Conservation (phyloP, 306 rosid species). For the Vigna trinervia region DNA sequence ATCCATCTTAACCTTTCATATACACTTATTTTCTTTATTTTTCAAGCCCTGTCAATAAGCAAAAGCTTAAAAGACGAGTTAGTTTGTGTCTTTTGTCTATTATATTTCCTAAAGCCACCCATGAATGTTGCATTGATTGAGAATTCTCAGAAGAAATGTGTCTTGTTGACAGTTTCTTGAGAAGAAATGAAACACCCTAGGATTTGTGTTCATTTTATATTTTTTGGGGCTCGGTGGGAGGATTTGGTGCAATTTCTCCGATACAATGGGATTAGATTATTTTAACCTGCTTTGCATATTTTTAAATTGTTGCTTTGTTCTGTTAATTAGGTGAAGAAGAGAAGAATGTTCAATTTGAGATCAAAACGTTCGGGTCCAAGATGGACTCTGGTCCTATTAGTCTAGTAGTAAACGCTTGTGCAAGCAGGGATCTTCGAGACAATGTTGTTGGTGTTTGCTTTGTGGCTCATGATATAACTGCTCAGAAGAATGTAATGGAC, state of each 20-base stretch:
- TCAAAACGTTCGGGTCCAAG: conserved; percentile 73
- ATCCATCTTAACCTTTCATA: background rate
- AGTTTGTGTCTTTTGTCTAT: background rate
- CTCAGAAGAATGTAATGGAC: conserved; percentile 93
- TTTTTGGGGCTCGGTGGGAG: conserved; percentile 21
- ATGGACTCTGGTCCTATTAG: conserved; percentile 76
- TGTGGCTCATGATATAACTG: conserved; percentile 97
- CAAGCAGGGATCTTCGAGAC: conserved; percentile 81
- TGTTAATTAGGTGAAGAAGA: conserved; percentile 84
- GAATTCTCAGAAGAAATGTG: conserved; percentile 26
- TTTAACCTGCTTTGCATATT: background rate
- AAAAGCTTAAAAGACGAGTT: background rate
- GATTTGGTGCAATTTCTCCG: conserved; percentile 14
- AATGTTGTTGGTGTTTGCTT: conserved; percentile 94
- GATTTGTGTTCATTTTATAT: conserved; percentile 2
- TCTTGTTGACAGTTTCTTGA: conserved; percentile 13
- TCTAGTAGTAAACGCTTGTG: conserved; percentile 93
- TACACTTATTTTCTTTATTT: conserved; percentile 19
- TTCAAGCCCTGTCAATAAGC: conserved; percentile 25
- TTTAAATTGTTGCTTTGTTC: conserved; percentile 35
- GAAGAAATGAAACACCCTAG: conserved; percentile 37
- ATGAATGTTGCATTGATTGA: conserved; percentile 22
- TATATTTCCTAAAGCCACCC: conserved; percentile 17
- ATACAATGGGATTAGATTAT: conserved; percentile 9
- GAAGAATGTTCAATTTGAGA: conserved; percentile 88